Evolutionary conservation across 2,329 filamentous ascomycete species (phyloP).

Genomic region (Hymenoscyphus fructigenus): DNA sequence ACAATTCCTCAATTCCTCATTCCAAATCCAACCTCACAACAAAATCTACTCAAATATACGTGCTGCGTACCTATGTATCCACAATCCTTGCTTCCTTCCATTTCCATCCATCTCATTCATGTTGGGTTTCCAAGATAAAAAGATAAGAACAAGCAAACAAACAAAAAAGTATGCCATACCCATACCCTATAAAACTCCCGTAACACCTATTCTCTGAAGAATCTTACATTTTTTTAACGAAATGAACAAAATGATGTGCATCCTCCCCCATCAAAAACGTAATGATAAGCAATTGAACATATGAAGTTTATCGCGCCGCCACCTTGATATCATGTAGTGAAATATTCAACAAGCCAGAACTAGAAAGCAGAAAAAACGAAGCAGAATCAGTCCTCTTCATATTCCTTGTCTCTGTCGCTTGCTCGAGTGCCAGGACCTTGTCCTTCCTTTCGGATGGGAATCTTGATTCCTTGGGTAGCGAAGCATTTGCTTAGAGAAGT

Average conservation of each 20-base stretch:
- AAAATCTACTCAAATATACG: too few relatives aligned
- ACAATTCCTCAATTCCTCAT: too few relatives aligned
- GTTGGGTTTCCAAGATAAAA: not conserved
- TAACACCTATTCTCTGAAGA: not conserved
- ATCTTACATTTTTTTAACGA: conserved; percentile 24
- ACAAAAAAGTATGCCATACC: not conserved
- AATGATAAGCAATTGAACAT: not conserved
- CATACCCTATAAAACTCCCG: not conserved
- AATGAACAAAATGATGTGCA: conserved; percentile 38
- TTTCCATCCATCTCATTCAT: not conserved
- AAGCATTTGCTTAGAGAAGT: conserved; percentile 90
- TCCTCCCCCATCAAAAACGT: not conserved
- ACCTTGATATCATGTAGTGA: not conserved
- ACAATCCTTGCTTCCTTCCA: too few relatives aligned
- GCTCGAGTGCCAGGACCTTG: conserved; percentile 23
- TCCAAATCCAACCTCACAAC: too few relatives aligned
- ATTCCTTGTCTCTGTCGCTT: conserved; percentile 31
- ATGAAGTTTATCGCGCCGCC: not conserved
- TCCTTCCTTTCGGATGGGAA: conserved; percentile 89
- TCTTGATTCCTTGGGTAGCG: conserved; percentile 91
- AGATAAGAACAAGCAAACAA: not conserved
- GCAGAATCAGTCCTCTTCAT: conserved; percentile 33
- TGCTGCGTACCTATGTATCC: too few relatives aligned
- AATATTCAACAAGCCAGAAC: not conserved
- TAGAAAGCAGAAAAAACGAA: not conserved